phyloP scores from a whole-genome alignment of 2,329 filamentous ascomycete species.

The Cladosporium oxysporum region DNA sequence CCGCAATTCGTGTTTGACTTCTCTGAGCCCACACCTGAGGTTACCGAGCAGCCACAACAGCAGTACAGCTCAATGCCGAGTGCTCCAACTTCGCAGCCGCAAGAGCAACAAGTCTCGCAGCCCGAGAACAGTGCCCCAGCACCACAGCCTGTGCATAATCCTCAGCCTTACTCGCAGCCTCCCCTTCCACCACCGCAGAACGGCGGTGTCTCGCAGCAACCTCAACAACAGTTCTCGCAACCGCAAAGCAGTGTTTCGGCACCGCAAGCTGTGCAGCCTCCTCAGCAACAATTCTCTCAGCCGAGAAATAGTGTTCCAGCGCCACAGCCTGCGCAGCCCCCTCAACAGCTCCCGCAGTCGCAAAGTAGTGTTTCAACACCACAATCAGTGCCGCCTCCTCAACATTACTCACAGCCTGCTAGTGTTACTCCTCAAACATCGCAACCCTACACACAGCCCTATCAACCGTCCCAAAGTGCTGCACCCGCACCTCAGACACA shows the following conservation, averaged over 20 bases:
- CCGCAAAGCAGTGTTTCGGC: neutral
- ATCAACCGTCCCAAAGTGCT: neutral
- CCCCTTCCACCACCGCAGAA: neutral
- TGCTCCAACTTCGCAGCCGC: constrained; percentile 7
- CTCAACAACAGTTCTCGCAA: neutral
- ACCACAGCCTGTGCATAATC: neutral
- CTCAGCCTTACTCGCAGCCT: constrained; percentile 12
- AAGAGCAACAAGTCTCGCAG: constrained; percentile 3
- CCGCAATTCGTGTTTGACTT: constrained; percentile 17
- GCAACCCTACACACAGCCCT: neutral
- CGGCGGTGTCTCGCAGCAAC: neutral
- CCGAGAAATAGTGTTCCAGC: neutral
- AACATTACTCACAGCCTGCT: neutral
- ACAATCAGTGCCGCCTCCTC: neutral
- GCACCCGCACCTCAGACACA: neutral
- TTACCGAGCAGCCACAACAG: neutral
- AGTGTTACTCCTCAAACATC: neutral
- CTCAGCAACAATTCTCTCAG: neutral
- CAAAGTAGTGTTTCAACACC: neutral
- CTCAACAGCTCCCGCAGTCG: neutral
- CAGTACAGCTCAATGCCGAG: neutral
- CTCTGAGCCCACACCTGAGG: constrained; percentile 3
- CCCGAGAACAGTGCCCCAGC: neutral
- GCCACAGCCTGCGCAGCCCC: neutral
- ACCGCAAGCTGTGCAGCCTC: neutral